These are phyloP conservation scores for Canavalia ensiformis DNA, from an alignment of 306 rosid species.

Conservation along the genomic window DNA sequence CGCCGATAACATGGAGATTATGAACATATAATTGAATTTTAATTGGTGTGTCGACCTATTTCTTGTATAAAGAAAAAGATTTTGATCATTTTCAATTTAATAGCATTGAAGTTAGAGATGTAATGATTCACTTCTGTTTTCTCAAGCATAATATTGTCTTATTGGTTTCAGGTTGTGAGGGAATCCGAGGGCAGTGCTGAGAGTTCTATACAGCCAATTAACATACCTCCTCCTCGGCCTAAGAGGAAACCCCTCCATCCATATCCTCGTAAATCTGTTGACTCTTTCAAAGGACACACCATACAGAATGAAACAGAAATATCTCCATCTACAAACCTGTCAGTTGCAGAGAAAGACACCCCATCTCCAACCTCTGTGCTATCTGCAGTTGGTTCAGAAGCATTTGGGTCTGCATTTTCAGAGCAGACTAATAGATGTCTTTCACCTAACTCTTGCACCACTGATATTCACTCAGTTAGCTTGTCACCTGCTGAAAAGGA, in stretches of 20 bases:
- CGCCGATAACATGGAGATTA: not conserved
- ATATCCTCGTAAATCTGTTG: slow-evolving; percentile 81
- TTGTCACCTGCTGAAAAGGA: slow-evolving; percentile 64
- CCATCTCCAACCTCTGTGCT: slow-evolving; percentile 83
- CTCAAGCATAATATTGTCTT: slow-evolving; percentile 38
- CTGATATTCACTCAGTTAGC: slow-evolving; percentile 63
- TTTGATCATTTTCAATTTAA: slow-evolving; percentile 14
- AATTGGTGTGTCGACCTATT: slow-evolving; percentile 14
- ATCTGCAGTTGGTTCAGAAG: slow-evolving; percentile 69
- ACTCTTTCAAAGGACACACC: slow-evolving; percentile 56
- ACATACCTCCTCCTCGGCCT: slow-evolving; percentile 97
- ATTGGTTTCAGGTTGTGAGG: slow-evolving; percentile 72
- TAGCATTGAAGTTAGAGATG: not conserved
- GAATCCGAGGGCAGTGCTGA: slow-evolving; percentile 69
- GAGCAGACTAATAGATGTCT: slow-evolving; percentile 68
- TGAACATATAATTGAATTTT: slow-evolving; percentile 7
- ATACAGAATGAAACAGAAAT: slow-evolving; percentile 58
- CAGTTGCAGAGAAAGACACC: slow-evolving; percentile 60
- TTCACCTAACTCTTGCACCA: slow-evolving; percentile 73
- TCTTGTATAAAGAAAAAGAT: not conserved
- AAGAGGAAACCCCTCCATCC: slow-evolving; percentile 95
- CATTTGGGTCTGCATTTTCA: slow-evolving; percentile 62
- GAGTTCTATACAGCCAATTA: slow-evolving; percentile 66
- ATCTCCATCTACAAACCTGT: slow-evolving; percentile 65
- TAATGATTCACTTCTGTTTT: slow-evolving; percentile 21